Conservation (phyloP, 2,329 filamentous ascomycete species). For the Chrysoporthe cubensis region DNA sequence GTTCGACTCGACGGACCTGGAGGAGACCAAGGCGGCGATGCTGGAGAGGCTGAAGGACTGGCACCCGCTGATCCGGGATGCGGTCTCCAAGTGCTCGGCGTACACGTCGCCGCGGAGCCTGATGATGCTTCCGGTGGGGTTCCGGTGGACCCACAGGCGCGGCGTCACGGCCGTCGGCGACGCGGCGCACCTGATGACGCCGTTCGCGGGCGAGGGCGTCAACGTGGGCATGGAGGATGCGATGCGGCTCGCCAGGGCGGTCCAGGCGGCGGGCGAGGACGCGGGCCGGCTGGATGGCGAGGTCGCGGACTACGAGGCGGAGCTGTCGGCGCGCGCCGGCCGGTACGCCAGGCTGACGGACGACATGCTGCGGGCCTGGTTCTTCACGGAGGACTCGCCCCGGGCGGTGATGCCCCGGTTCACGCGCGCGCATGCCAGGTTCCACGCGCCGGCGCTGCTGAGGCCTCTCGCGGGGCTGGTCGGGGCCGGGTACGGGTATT, state of each 20-base stretch:
- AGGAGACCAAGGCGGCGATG: conserved; percentile 44
- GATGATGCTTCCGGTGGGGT: conserved; percentile 56
- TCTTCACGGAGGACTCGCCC: conserved; percentile 52
- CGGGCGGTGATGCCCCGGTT: conserved; percentile 45
- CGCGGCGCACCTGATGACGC: conserved; percentile 63
- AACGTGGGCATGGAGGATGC: conserved; percentile 62
- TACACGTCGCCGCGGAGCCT: conserved; percentile 48
- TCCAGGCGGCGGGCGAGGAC: conserved; percentile 36
- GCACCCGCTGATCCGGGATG: conserved; percentile 45
- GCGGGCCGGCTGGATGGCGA: conserved; percentile 38
- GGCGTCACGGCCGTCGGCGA: conserved; percentile 62
- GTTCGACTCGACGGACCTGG: conserved; percentile 47
- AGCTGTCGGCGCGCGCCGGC: conserved; percentile 43
- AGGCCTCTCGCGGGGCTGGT: conserved; percentile 38
- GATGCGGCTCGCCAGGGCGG: conserved; percentile 49
- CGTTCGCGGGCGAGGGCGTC: conserved; percentile 62
- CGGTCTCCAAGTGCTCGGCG: conserved; percentile 46
- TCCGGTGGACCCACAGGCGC: conserved; percentile 49
- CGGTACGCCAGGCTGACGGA: conserved; percentile 35
- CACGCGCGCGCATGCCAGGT: conserved; percentile 39
- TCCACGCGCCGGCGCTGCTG: conserved; percentile 37
- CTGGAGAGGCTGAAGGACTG: conserved; percentile 45
- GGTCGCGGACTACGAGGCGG: conserved; percentile 43
- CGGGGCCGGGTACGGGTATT: conserved; percentile 33
- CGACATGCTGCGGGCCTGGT: conserved; percentile 47